Conservation (phyloP, 495 filamentous ascomycete genomes). For the Tuber indicum region DNA sequence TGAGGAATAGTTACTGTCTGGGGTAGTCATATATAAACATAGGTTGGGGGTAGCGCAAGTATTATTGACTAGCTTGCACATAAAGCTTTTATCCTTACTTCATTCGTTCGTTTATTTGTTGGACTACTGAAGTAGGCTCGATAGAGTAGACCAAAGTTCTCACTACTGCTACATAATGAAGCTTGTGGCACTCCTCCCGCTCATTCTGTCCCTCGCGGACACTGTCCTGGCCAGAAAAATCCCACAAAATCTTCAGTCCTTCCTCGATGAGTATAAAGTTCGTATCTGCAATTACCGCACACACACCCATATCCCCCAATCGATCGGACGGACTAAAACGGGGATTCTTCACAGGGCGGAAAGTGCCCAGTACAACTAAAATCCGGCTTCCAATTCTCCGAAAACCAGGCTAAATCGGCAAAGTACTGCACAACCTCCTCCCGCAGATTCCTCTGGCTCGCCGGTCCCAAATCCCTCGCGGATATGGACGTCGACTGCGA, state of each 20-base stretch:
- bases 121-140: neutral
- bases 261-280: slow-evolving; percentile 28
- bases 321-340: neutral
- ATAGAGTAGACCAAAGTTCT: neutral
- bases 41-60: neutral
- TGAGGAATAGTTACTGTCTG: neutral
- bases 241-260: slow-evolving; percentile 24
- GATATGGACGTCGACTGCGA: slow-evolving; percentile 68
- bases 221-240: neutral
- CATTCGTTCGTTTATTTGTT: neutral
- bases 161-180: neutral
- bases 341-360: neutral
- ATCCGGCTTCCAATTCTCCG: neutral
- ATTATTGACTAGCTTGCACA: neutral
- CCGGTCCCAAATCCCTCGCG: slow-evolving; percentile 15
- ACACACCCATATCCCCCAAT: neutral
- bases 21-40: neutral
- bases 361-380: neutral
- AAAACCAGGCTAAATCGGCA: neutral
- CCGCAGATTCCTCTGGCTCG: slow-evolving; percentile 20
- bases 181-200: neutral
- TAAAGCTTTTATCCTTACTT: neutral
- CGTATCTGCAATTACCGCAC: neutral
- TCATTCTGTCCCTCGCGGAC: neutral
- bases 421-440: slow-evolving; percentile 15